These are phyloP conservation scores for Termitomyces sp. DNA, from an alignment of 768 basidiomycete species.

Conservation along the genomic window DNA sequence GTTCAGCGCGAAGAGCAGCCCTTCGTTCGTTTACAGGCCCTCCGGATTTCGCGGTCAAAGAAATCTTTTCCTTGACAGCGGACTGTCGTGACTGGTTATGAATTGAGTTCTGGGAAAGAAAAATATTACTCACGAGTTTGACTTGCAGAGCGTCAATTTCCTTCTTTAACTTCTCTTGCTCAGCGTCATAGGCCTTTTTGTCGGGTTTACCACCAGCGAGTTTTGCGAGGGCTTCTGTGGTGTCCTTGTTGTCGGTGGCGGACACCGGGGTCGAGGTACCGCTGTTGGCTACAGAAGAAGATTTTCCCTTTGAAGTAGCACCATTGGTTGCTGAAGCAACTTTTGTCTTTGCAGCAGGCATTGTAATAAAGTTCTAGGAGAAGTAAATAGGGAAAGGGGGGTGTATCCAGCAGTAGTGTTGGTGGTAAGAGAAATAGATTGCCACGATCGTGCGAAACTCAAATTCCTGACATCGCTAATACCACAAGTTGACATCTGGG, in stretches of 20 bases:
- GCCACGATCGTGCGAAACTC: slow-evolving; percentile 21
- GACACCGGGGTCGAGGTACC: slow-evolving; percentile 48
- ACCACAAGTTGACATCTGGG: background rate
- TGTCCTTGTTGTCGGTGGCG: slow-evolving; percentile 38
- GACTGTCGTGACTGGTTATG: slow-evolving; percentile 36
- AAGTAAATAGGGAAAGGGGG: slow-evolving; percentile 15
- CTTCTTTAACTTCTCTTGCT: slow-evolving; percentile 77
- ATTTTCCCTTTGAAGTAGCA: slow-evolving; percentile 36
- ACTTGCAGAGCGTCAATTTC: slow-evolving; percentile 82
- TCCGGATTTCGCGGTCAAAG: slow-evolving; percentile 51
- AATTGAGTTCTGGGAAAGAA: slow-evolving; percentile 1
- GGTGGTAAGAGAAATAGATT: slow-evolving; percentile 13
- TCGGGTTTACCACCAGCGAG: slow-evolving; percentile 67
- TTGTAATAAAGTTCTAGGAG: slow-evolving; percentile 23
- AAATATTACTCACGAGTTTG: slow-evolving; percentile 65
- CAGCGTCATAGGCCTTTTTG: slow-evolving; percentile 77
- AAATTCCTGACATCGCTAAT: slow-evolving; percentile 8
- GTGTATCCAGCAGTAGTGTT: slow-evolving; percentile 16
- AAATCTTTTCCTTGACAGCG: slow-evolving; percentile 73
- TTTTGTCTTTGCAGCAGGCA: slow-evolving; percentile 57
- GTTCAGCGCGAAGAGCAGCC: slow-evolving; percentile 69
- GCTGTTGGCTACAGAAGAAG: slow-evolving; percentile 33
- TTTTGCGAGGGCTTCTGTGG: slow-evolving; percentile 32
- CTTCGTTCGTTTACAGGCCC: slow-evolving; percentile 67
- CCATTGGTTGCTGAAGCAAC: slow-evolving; percentile 36